Conservation (phyloP, 768 basidiomycete species). For the Boletus pseudopeckii region DNA sequence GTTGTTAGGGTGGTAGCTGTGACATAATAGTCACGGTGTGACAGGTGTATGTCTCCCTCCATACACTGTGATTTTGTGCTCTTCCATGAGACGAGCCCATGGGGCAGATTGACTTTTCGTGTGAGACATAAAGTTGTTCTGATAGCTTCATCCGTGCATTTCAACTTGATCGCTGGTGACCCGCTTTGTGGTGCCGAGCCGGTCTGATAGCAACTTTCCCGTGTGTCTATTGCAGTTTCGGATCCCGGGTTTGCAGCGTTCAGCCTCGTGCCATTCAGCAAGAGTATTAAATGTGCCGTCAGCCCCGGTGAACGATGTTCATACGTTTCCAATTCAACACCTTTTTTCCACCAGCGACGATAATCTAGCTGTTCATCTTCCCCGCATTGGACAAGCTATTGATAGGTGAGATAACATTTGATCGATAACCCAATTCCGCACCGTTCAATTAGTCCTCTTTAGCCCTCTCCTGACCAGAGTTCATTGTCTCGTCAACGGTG, state of each 20-base stretch:
- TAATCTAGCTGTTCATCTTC: constrained; percentile 15
- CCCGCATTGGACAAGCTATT: constrained; percentile 14
- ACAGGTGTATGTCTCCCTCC: too few relatives aligned
- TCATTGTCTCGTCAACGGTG: constrained; percentile 1
- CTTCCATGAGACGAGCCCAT: too few relatives aligned
- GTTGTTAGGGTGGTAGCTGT: too few relatives aligned
- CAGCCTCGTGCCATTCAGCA: not conserved
- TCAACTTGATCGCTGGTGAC: constrained; percentile 4
- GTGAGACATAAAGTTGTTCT: not conserved
- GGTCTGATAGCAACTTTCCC: not conserved
- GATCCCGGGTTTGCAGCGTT: constrained; percentile 1
- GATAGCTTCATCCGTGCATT: not conserved
- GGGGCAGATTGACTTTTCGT: constrained; percentile 1
- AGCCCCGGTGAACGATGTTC: not conserved
- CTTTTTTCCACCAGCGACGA: constrained; percentile 4
- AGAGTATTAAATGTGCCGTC: constrained; percentile 11
- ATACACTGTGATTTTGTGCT: too few relatives aligned
- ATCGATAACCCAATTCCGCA: constrained; percentile 20
- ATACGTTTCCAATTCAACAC: not conserved
- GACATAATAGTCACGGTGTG: too few relatives aligned
- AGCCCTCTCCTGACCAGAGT: not conserved
- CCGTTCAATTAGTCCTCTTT: not conserved
- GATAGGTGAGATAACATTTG: constrained; percentile 24
- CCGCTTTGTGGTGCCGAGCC: not conserved
- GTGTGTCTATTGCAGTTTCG: constrained; percentile 2